Conservation (phyloP, 2,329 filamentous ascomycete species). For the Colletotrichum musae region DNA sequence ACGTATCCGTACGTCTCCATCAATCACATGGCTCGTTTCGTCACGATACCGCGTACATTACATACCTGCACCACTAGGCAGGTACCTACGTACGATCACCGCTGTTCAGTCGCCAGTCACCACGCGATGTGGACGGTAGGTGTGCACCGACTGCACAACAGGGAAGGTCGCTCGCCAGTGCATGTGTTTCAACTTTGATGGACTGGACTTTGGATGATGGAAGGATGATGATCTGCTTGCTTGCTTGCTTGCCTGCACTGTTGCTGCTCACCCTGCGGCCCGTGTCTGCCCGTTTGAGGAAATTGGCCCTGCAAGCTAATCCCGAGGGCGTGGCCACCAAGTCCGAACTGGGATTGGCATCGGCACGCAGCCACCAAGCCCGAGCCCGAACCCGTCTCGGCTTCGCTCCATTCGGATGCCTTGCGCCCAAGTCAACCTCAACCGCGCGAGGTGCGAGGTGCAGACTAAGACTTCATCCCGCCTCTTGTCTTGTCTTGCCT, state of each 20-base stretch:
- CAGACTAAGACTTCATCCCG: slow-evolving; percentile 13
- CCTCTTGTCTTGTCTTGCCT: not conserved
- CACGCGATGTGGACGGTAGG: too few relatives aligned
- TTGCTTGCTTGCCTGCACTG: too few relatives aligned
- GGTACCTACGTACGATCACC: too few relatives aligned
- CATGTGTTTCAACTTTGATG: slow-evolving; percentile 35
- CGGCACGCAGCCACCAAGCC: slow-evolving; percentile 28
- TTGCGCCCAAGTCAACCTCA: slow-evolving; percentile 10
- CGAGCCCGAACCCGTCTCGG: slow-evolving; percentile 31
- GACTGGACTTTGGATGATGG: not conserved
- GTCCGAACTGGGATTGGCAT: slow-evolving; percentile 26
- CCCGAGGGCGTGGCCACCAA: slow-evolving; percentile 33
- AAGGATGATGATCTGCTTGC: too few relatives aligned
- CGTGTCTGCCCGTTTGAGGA: slow-evolving; percentile 38
- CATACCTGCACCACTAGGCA: too few relatives aligned
- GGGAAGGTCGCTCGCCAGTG: slow-evolving; percentile 22
- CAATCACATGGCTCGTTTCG: slow-evolving; percentile 16
- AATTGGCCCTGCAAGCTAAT: slow-evolving; percentile 35
- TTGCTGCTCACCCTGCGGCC: slow-evolving; percentile 31
- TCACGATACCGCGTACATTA: not conserved
- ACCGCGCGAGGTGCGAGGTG: not conserved
- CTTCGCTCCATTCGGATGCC: slow-evolving; percentile 27
- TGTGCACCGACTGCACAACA: not conserved
- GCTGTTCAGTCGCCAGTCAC: too few relatives aligned
- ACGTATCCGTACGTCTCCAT: too few relatives aligned